Evolutionary conservation across 176 grass and related monocot species (phyloP), one percentile per base, ranked within the genome.

Genomic region (Avena sativa): DNA sequence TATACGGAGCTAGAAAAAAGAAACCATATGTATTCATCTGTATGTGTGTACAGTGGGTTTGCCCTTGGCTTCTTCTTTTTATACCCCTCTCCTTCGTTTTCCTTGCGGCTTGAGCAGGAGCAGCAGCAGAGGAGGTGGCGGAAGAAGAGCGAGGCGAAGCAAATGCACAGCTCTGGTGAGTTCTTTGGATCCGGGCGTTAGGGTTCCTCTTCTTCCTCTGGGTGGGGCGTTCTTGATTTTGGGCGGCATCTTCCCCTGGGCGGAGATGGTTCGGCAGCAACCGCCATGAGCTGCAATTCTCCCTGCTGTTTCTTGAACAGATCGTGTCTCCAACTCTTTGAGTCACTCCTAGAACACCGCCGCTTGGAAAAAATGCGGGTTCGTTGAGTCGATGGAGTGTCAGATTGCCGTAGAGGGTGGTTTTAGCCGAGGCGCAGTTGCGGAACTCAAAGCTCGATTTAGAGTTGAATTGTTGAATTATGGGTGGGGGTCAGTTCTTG

Each of bases 151-250:
- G 74, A 26, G 73, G 57, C 46, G 36, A 81, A 81, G 46, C 56
- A 88, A 88, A 91, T 88, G 89, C 83, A 21, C 62, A 56, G 74
- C 62, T 81, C 46, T 62, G 91, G 89, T 84, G 91, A 86, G 86
- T 87, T 91, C 69, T 89, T 88, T 50, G 86, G 84, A 87, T 83
- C 79, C 82, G 25, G 52, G 53, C 51, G 67, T 70, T 84, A 86
- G 62, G 26, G 53, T 61, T 47, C 61, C 19, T 65, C 21, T 77
- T 46, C 78, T 21, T 64, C 32, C 80, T 38, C 34, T 86, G 48
- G 80, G 36, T 76, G 61, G 63, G 23, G 68, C 50, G 70, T 82
- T 86, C 89, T 79, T 80, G 56, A 78, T 52, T 79, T 47, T 58
- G n/a, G 58, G 40, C 8, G 23, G 49, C 30, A 8, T 43, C 43